Conservation (phyloP, 2,329 filamentous ascomycete species). For the Oidium heveae region DNA sequence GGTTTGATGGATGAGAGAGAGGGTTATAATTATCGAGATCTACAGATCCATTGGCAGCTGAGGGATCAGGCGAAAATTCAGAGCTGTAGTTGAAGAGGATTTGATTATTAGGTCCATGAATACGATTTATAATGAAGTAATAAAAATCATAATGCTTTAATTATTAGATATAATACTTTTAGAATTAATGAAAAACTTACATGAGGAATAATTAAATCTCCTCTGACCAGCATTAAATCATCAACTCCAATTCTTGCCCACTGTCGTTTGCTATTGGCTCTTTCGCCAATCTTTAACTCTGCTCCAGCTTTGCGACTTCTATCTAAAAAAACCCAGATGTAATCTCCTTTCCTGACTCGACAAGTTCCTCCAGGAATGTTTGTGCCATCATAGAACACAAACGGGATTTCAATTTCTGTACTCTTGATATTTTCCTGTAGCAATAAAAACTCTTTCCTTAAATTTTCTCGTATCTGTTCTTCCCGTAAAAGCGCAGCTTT, state of each 20-base stretch:
- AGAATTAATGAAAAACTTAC: slow-evolving; percentile 27
- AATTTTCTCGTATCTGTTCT: slow-evolving; percentile 46
- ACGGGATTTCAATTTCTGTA: slow-evolving; percentile 74
- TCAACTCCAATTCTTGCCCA: slow-evolving; percentile 92
- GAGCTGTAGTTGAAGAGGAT: slow-evolving; percentile 52
- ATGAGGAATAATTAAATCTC: slow-evolving; percentile 80
- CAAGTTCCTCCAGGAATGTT: slow-evolving; percentile 68
- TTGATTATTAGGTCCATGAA: slow-evolving; percentile 42
- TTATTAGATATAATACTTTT: slow-evolving; percentile 6
- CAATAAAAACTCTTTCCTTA: slow-evolving; percentile 56
- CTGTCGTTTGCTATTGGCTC: slow-evolving; percentile 35
- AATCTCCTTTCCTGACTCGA: slow-evolving; percentile 78
- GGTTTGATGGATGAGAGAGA: slow-evolving; percentile 15
- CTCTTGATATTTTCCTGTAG: slow-evolving; percentile 72
- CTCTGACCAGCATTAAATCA: slow-evolving; percentile 78
- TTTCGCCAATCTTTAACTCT: slow-evolving; percentile 47
- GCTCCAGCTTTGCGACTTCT: slow-evolving; percentile 76
- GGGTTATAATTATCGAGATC: slow-evolving; percentile 15
- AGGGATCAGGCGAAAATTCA: slow-evolving; percentile 16
- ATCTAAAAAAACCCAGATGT: slow-evolving; percentile 80
- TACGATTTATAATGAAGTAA: slow-evolving; percentile 84
- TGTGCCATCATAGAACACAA: slow-evolving; percentile 90
- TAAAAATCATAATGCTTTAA: slow-evolving; percentile 86
- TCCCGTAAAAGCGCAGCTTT: slow-evolving; percentile 58
- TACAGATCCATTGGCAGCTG: background rate